Evolutionary conservation across 805 yeast genomes (phyloP), one percentile per base, ranked within the genome.

Genomic region (Phaffomyces opuntiae): DNA sequence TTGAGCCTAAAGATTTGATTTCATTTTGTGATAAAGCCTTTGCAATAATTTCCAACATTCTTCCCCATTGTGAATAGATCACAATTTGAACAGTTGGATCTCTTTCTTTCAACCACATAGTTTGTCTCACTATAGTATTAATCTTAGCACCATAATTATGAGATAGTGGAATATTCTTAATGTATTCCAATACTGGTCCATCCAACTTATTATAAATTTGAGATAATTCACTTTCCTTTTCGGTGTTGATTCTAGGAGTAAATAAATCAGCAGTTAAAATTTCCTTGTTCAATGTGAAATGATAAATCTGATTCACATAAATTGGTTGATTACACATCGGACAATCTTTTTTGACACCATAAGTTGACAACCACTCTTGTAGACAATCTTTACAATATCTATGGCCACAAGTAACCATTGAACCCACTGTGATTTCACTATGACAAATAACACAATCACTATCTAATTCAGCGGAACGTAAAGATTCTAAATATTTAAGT

Each of bases 321-420:
- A 87, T 66, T 1, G 51, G 52, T 3, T 74, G 65, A 49, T 87
- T 87, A 65, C 99, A 93, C 53, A 89, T 70, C 0, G 99, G 98
- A 63, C 99, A 93, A 2, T 68, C 64, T 1, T 65, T 60, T 36
- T 75, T 75, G 14, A 39, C 41, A 16, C 45, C 45, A 26, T 33
- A 26, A 19, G 68, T 68, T 19, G 63, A 65, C 43, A 84, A 59
- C 99, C 99, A 93, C 45, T 72, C 80, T 17, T 67, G 72, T 34
- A 93, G 68, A 62, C 99, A 93, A 1, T 77, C 85, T 47, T 78
- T 76, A 61, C 99, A 93, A 59, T 84, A 93, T 53, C 80, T 81
- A 64, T 93, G 99, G 0, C 98, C 98, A 72, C 99, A 93, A 9
- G 80, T 80, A 0, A 96, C 83, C 46, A 93, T 68, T 0, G 93